Base-by-base conservation (phyloP, 257 asterid genomes). In the Rhazya stricta region DNA sequence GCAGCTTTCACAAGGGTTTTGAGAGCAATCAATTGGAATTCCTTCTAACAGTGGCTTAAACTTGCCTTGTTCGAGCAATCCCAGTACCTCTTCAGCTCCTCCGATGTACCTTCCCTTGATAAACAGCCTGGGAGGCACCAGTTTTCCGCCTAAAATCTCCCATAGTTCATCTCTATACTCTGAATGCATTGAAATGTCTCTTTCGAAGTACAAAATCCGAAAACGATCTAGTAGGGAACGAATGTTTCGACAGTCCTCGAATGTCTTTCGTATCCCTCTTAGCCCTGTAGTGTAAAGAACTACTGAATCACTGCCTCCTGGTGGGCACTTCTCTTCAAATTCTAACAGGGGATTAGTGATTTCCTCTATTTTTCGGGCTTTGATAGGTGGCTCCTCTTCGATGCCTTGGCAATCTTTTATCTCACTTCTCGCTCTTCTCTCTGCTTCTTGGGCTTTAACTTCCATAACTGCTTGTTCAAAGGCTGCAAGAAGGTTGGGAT, bases 41-140 rank as follows among this genome's bases (percentile, higher is more conserved):
- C 97, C 99, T 60, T 83, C 89, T 60, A 95, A 73, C n/a, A 95
- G 79, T 62, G 94, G 89, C 89, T 80, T 91, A 54, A 95, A 82
- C 81, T 66, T 87, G 37, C 97, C 99, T 56, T 88, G 91, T 61
- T 95, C 99, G 60, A 92, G 97, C 80, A 95, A 79, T 50, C 83
- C 79, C 82, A 86, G 43, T 6, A 91, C 98, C 81, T 92, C 90
- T 32, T 91, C 99, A 9, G 92, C 96, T 76, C 98, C 99, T 5
- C 99, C 99, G 36, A 95, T 83, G 85, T 91, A 89, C 77, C 99
- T 91, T 36, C 99, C 99, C 81, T 87, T 89, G 0, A 95, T 79
- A 57, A 95, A 95, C 84, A 95, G 66, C 71, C 91, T 88, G 13
- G 99, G 99, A 11, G 97, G 96, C 54, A 86, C 75, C 1, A 80